Conservation (phyloP, 1,139 yeast genomes). For the Hanseniaspora uvarum region DNA sequence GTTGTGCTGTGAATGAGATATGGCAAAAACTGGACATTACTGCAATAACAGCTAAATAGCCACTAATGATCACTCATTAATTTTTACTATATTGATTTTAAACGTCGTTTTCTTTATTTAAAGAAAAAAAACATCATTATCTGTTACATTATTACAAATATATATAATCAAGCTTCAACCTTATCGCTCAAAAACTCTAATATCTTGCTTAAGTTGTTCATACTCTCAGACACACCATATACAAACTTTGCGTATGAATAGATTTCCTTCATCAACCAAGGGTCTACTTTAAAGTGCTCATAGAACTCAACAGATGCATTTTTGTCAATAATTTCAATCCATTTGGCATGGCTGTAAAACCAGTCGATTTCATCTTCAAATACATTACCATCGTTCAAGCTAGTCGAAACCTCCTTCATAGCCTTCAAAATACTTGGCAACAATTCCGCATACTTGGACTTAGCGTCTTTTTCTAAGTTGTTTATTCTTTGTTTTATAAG, state of each 20-base stretch:
- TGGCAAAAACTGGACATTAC: too few relatives aligned
- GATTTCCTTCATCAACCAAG: slow-evolving; percentile 3
- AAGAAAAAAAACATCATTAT: background rate
- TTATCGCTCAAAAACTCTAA: background rate
- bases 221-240: background rate
- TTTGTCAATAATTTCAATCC: background rate
- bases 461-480: background rate
- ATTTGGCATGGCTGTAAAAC: slow-evolving; percentile 10
- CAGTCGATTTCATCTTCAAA: slow-evolving; percentile 17
- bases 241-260: background rate
- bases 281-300: slow-evolving; percentile 1
- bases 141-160: background rate
- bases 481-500: slow-evolving; percentile 37
- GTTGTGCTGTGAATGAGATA: too few relatives aligned
- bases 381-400: slow-evolving; percentile 1
- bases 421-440: background rate
- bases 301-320: background rate
- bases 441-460: background rate
- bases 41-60: too few relatives aligned
- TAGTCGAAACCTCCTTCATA: background rate
- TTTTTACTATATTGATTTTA: too few relatives aligned
- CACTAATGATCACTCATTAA: too few relatives aligned
- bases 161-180: background rate
- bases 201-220: background rate
- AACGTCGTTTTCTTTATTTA: background rate